Evolutionary conservation across 2,329 filamentous ascomycete genomes (phyloP), one percentile per base, ranked within the genome.

Genomic region (Aureobasidium namibiae): DNA sequence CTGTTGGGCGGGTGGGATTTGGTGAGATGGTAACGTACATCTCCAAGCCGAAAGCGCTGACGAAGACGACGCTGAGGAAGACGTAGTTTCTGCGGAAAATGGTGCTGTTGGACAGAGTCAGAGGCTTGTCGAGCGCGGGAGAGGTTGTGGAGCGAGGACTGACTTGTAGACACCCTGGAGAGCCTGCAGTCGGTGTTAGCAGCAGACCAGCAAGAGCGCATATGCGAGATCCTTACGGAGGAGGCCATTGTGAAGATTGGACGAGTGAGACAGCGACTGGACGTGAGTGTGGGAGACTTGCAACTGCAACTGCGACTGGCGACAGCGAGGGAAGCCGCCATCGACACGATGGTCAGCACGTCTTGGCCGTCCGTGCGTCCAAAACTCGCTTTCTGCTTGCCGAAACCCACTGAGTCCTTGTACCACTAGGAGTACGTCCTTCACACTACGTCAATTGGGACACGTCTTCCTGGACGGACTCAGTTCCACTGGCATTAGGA

Each of bases 1-100:
- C 8, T 11, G 6, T 16, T 9, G 14, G 26, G 11, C 16, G 13
- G 21, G 36, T 23, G 9, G n/a, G 3, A 36, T 29, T 11, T 24
- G 16, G 23, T 44, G 16, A 13, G 21, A 21, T 13, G 10, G 23
- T 9, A 6, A 78, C 89, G 72, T 84, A 99, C 94, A 99, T 82
- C 80, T 97, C 90, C 73, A 95, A 91, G 65, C 82, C 89, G 73
- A 99, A 99, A 66, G 92, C 92, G 66, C 85, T 82, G 67, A 80
- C 83, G 74, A 99, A 99, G 72, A 99, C 89, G 65, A 85, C 82
- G 66, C 84, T 87, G 69, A 99, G 81, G 84, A 96, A 96, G 74
- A 88, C 81, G 69, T 82, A 87, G 82, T 99, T 99, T 73, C 83
- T 86, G 76, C 88, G 86, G 81, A 97, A 87, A 67, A 97, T 70